Evolutionary conservation across 2,329 filamentous ascomycete genomes (phyloP).

Genomic region (Stachybotrys chlorohalonatus): DNA sequence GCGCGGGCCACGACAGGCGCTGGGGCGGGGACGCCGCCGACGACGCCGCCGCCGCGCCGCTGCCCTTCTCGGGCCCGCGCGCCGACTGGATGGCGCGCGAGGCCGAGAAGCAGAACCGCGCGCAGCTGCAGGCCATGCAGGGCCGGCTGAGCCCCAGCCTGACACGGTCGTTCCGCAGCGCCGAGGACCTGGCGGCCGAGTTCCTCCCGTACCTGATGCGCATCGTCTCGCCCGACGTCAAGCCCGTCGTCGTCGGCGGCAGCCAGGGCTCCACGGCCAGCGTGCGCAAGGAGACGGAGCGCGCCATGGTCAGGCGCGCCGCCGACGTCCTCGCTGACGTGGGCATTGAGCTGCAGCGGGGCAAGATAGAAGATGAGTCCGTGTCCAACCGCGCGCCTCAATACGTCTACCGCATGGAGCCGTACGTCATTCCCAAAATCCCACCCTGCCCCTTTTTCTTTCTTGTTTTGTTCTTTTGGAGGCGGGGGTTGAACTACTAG

Average conservation of each 20-base stretch:
- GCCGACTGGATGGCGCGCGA: constrained; percentile 79
- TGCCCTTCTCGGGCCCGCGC: constrained; percentile 73
- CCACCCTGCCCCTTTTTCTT: neutral
- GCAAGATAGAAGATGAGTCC: constrained; percentile 64
- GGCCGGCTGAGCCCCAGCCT: constrained; percentile 62
- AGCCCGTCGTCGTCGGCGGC: constrained; percentile 74
- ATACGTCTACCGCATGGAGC: constrained; percentile 93
- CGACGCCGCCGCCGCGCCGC: constrained; percentile 40
- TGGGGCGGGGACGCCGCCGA: constrained; percentile 32
- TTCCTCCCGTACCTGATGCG: constrained; percentile 77
- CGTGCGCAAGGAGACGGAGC: constrained; percentile 80
- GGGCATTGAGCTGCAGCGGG: constrained; percentile 71
- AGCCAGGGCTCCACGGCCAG: constrained; percentile 63
- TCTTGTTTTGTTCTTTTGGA: no score
- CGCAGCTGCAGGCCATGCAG: constrained; percentile 66
- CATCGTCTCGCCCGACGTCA: constrained; percentile 81
- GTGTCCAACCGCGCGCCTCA: constrained; percentile 48
- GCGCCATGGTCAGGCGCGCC: constrained; percentile 67
- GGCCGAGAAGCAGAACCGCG: constrained; percentile 67
- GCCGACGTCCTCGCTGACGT: constrained; percentile 77
- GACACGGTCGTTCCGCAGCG: constrained; percentile 67
- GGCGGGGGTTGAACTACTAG: neutral
- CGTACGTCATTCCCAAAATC: constrained; percentile 46
- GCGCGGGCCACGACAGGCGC: constrained; percentile 30
- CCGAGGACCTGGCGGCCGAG: constrained; percentile 69